These are phyloP conservation scores for Colletotrichum sp. DNA, from an alignment of 2,329 filamentous ascomycete species.

Conservation along the genomic window DNA sequence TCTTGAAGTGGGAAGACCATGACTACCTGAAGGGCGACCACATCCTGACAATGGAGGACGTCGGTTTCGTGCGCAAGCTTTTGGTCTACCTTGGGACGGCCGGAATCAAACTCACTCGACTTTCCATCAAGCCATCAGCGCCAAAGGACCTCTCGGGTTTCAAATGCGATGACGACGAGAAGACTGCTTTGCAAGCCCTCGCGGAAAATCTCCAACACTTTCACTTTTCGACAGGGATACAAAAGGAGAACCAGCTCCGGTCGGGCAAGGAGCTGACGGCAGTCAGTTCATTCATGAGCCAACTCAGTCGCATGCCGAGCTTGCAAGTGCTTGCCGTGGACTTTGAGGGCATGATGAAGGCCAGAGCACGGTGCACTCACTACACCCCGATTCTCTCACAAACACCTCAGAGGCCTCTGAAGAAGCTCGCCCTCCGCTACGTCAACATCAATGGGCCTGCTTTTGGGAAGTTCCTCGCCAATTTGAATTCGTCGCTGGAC, in stretches of 20 bases:
- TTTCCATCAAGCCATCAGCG: neutral
- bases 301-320: neutral
- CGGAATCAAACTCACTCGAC: neutral
- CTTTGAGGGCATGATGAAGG: neutral
- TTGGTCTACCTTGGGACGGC: neutral
- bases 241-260: neutral
- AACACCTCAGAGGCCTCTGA: neutral
- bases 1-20: neutral
- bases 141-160: neutral
- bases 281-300: neutral
- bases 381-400: too few species aligned
- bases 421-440: neutral
- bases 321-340: neutral
- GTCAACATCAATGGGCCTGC: neutral
- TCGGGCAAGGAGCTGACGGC: neutral
- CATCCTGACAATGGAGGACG: neutral
- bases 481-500: neutral
- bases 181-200: neutral
- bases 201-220: neutral
- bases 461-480: neutral
- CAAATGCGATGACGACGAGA: neutral
- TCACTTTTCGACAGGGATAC: neutral
- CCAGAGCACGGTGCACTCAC: neutral
- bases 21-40: neutral
- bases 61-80: neutral